Base-by-base conservation (phyloP, 495 filamentous ascomycete species). In the Talaromyces stipitatus region DNA sequence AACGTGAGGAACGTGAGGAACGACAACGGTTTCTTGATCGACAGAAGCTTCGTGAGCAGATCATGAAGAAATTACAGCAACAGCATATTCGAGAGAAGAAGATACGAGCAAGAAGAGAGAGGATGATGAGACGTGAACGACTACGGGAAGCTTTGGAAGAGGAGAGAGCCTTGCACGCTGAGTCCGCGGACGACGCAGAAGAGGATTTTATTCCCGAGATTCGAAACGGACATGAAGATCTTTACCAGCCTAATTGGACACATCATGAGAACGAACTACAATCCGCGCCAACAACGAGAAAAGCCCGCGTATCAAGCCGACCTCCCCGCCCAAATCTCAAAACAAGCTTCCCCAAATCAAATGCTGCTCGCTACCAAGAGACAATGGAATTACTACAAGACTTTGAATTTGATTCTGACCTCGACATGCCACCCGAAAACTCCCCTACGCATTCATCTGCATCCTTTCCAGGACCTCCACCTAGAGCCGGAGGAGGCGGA, bases 71-170 rank as follows among this genome's bases (percentile, higher is more conserved):
- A 58, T 71, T 80, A 22, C 79, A 85, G 61, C 79, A 79, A 50
- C 73, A 79, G 20, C 77, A 74, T 69, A 76, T 80, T 50, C 69
- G 72, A 22, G 72, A 74, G 48, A 78, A 78, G 32, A 78, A 80
- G 57, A 61, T 74, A 33, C 70, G 63, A 61, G 82, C 70, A 58
- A 78, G 74, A 45, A 62, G 68, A 4, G 62, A 75, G 43, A 61
- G 72, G 32, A 62, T 58, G 53, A 68, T 62, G 26, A 72, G 64
- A 32, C 58, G 55, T 36, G 65, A 66, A 58, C 55, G 70, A 10
- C 68, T 75, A 59, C 69, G 70, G 10, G 63, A 65, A 22, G 68
- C 71, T 50, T 66, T 69, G 48, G 68, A 64, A 16, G 54, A 10
- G 11, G 50, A 28, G 32, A 27, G n/a, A 22, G 2, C 12, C 26